These are phyloP conservation scores for Verticillium albo-atrum DNA, from an alignment of 2,329 filamentous ascomycete species.

Conservation along the genomic window DNA sequence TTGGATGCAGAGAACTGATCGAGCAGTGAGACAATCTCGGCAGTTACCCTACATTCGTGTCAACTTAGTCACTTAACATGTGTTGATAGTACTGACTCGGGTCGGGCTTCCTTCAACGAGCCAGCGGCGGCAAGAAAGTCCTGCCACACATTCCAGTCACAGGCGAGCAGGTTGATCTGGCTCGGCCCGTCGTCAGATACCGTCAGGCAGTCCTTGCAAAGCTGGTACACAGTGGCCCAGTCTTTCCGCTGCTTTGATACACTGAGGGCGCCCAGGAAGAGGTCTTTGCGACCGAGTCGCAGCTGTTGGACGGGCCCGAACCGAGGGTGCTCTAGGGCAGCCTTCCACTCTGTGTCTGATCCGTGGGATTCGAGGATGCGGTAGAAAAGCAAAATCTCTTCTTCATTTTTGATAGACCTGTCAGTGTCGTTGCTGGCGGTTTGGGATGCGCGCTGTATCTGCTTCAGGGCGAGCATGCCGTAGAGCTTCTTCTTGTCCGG, in stretches of 20 bases:
- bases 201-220: conserved; percentile 40
- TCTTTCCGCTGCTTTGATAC: conserved; percentile 31
- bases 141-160: conserved; percentile 38
- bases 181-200: conserved; percentile 27
- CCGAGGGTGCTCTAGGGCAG: conserved; percentile 30
- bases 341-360: conserved; percentile 33
- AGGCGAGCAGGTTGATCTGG: conserved; percentile 36
- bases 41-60: neutral
- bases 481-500: conserved; percentile 48
- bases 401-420: conserved; percentile 37
- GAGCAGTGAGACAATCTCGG: conserved; percentile 8
- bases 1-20: conserved; percentile 5
- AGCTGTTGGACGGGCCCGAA: conserved; percentile 41
- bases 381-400: conserved; percentile 47
- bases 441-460: conserved; percentile 40
- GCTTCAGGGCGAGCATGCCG: conserved; percentile 43
- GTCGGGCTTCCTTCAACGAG: conserved; percentile 22
- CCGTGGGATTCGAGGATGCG: conserved; percentile 40
- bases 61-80: neutral
- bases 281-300: conserved; percentile 39
- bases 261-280: conserved; percentile 35
- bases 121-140: conserved; percentile 32
- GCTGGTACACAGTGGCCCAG: conserved; percentile 36
- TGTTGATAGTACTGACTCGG: conserved; percentile 21
- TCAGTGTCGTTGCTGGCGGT: conserved; percentile 12